Percentiles rank a stretch among this genome's conserved stretches.
These are phyloP conservation scores for Pyricularia sp. DNA, from an alignment of 2,329 filamentous ascomycete species.

Conservation along the genomic window DNA sequence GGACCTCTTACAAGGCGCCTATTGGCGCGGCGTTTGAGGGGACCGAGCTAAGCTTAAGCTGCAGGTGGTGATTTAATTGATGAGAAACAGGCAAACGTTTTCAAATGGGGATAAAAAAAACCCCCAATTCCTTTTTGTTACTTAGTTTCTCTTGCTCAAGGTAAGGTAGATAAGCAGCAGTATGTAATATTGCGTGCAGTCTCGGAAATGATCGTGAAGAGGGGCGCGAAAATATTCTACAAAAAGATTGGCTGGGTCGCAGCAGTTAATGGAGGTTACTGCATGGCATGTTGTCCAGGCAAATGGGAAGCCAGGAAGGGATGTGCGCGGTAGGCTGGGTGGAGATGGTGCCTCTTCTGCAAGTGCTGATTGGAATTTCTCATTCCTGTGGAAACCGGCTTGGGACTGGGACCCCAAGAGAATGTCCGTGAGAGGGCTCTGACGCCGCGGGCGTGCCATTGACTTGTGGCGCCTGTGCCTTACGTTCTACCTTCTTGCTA, in stretches of 20 bases:
- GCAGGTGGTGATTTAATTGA: neutral
- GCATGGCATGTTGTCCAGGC: neutral
- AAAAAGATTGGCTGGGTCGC: neutral
- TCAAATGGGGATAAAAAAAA: neutral
- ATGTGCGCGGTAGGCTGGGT: neutral
- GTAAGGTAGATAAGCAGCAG: neutral
- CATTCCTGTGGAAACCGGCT: constrained; percentile 24
- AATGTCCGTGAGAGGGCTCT: neutral
- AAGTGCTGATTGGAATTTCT: constrained; percentile 11
- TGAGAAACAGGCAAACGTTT: neutral
- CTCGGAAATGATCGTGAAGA: neutral
- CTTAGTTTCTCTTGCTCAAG: neutral
- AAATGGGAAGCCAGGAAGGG: neutral
- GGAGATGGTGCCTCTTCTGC: neutral
- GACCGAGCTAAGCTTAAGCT: neutral
- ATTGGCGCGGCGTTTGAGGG: neutral
- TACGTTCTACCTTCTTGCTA: neutral
- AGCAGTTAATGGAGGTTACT: neutral
- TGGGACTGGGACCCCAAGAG: neutral
- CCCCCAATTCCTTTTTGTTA: neutral
- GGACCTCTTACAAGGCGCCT: neutral
- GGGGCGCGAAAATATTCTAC: neutral
- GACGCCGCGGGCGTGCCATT: neutral
- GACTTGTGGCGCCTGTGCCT: neutral
- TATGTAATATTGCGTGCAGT: neutral